phyloP scores from a whole-genome alignment of 345 rosid species.

The Acer saccharum region DNA sequence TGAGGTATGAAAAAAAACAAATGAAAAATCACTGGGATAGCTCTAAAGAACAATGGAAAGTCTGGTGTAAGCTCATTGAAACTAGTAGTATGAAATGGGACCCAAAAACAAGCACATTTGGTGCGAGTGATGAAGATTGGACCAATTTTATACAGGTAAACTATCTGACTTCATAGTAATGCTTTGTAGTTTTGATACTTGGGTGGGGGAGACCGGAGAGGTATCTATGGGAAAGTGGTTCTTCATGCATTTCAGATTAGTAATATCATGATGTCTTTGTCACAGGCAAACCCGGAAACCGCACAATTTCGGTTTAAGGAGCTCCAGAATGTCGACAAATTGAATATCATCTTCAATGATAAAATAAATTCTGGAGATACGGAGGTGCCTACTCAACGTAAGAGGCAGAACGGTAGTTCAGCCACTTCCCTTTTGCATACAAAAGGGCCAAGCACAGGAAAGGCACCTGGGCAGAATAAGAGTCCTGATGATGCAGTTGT shows the following conservation, averaged over 20 bases:
- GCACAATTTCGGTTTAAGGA: conserved; percentile 41
- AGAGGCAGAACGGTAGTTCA: conserved; percentile 15
- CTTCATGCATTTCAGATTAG: not conserved
- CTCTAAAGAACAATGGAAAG: conserved; percentile 51
- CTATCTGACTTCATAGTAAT: not conserved
- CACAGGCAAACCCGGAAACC: conserved; percentile 47
- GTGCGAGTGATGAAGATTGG: conserved; percentile 53
- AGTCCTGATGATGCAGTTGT: conserved; percentile 12
- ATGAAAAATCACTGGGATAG: conserved; percentile 54
- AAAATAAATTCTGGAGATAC: conserved; percentile 21
- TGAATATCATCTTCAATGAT: conserved; percentile 39
- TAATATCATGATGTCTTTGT: conserved; percentile 14
- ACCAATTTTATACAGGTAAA: conserved; percentile 34
- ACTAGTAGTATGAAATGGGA: conserved; percentile 52
- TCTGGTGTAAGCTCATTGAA: conserved; percentile 43
- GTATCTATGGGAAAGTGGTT: not conserved
- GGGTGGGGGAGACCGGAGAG: not conserved
- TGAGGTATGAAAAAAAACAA: conserved; percentile 38
- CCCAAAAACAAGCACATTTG: conserved; percentile 33
- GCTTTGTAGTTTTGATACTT: not conserved
- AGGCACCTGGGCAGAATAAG: conserved; percentile 13
- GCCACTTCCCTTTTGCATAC: not conserved
- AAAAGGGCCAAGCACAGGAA: conserved; percentile 7
- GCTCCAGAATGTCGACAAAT: conserved; percentile 38
- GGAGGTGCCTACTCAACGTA: conserved; percentile 13